These are phyloP conservation scores for Suillus bovinus DNA, from an alignment of 768 basidiomycete species.

Conservation along the genomic window DNA sequence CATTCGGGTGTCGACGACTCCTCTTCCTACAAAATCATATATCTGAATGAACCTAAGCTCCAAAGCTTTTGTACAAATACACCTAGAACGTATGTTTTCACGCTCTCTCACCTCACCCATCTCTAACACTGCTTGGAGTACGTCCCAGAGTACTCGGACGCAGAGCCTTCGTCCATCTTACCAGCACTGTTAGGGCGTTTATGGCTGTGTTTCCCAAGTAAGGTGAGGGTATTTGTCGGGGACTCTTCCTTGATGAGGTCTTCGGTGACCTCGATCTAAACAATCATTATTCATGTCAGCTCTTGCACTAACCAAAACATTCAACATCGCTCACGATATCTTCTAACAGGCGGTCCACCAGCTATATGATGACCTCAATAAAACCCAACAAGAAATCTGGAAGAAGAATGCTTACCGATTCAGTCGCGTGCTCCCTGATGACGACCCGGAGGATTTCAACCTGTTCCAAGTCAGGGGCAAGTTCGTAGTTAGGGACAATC, in stretches of 20 bases:
- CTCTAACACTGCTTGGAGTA: constrained; percentile 65
- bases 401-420: constrained; percentile 40
- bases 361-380: constrained; percentile 31
- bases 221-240: constrained; percentile 51
- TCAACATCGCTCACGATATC: constrained; percentile 57
- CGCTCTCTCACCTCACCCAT: neutral
- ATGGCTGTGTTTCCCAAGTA: constrained; percentile 34
- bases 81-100: neutral
- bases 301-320: neutral
- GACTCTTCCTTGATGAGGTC: constrained; percentile 48
- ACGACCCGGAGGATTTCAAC: constrained; percentile 65
- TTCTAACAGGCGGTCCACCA: constrained; percentile 61
- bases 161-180: constrained; percentile 48
- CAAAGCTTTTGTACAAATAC: neutral
- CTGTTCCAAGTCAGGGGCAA: constrained; percentile 50
- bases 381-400: constrained; percentile 20
- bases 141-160: constrained; percentile 54
- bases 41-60: too few relatives aligned
- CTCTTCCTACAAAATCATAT: too few relatives aligned
- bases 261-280: constrained; percentile 65
- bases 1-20: too few relatives aligned
- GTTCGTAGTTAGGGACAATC: constrained; percentile 64
- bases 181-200: constrained; percentile 33
- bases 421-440: constrained; percentile 54
- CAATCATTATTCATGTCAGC: constrained; percentile 5